Percentiles rank a stretch among this genome's conserved stretches.
Evolutionary conservation across 768 basidiomycete genomes (phyloP).

Genomic region (Kondoa malvinella): DNA sequence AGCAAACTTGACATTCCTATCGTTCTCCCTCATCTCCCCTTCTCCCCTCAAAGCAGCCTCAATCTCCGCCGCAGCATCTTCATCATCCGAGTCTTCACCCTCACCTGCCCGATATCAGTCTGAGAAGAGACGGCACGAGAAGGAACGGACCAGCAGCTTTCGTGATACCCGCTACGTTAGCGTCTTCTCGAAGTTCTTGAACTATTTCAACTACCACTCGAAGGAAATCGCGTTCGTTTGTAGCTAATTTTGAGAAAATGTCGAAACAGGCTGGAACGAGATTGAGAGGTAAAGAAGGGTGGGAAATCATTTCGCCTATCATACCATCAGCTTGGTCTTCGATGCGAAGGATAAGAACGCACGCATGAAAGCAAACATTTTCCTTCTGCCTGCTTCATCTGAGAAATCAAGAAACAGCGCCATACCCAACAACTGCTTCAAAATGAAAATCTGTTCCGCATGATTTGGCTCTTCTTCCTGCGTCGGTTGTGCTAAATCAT

Average conservation of each 20-base stretch:
- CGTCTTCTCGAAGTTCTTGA: constrained; percentile 46
- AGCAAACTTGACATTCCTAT: constrained; percentile 20
- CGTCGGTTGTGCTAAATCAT: constrained; percentile 10
- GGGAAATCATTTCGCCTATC: constrained; percentile 62
- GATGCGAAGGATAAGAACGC: constrained; percentile 30
- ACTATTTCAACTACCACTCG: constrained; percentile 75
- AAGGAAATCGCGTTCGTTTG: constrained; percentile 66
- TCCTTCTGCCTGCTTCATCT: constrained; percentile 75
- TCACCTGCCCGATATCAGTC: constrained; percentile 12
- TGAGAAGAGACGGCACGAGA: no score
- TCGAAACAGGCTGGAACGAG: constrained; percentile 65
- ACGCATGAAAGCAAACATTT: constrained; percentile 75
- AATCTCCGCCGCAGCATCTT: constrained; percentile 17
- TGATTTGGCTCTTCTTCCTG: constrained; percentile 31
- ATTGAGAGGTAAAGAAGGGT: constrained; percentile 49
- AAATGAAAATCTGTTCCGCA: constrained; percentile 43
- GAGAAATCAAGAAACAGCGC: constrained; percentile 70
- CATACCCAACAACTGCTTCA: constrained; percentile 64
- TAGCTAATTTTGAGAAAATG: constrained; percentile 53
- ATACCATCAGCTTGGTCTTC: neutral
- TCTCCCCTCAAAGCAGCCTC: constrained; percentile 18
- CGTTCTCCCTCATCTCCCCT: neutral
- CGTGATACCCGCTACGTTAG: constrained; percentile 4
- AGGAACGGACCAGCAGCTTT: no score
- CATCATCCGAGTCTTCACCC: constrained; percentile 20